These are phyloP conservation scores for Mortierella sp. DNA, from an alignment of 371 early-diverging fungal genomes.

Conservation along the genomic window DNA sequence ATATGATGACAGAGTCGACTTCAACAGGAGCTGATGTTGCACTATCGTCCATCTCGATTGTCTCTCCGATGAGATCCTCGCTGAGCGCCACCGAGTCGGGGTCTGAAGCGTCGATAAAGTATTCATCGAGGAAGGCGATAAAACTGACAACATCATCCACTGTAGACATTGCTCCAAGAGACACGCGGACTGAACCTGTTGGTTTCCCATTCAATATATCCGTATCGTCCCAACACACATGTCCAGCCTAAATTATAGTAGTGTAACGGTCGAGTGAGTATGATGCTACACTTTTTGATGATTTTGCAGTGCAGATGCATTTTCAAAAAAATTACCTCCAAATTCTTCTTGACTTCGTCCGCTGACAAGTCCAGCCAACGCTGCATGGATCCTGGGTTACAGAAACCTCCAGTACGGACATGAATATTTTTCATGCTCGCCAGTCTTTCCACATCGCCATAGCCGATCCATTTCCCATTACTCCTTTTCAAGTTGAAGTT, in stretches of 20 bases:
- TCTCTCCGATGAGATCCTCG: conserved; percentile 25
- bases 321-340: conserved; percentile 32
- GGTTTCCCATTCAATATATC: conserved; percentile 72
- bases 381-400: conserved; percentile 82
- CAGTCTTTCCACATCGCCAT: conserved; percentile 68
- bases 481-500: conserved; percentile 70
- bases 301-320: background rate
- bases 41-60: conserved; percentile 15
- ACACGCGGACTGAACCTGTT: conserved; percentile 77
- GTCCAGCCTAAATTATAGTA: conserved; percentile 58
- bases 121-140: conserved; percentile 64
- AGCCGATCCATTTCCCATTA: conserved; percentile 66
- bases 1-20: conserved; percentile 57
- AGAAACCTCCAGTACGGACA: conserved; percentile 77
- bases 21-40: conserved; percentile 7
- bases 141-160: conserved; percentile 63
- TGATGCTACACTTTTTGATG: background rate
- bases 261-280: background rate
- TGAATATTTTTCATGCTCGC: conserved; percentile 72
- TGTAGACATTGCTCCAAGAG: conserved; percentile 77
- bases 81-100: conserved; percentile 20
- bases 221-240: conserved; percentile 76
- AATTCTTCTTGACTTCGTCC: conserved; percentile 52
- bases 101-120: conserved; percentile 60
- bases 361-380: conserved; percentile 64